Conservation (phyloP, 2,329 filamentous ascomycete species). For the Chaetomiaceae sp. region DNA sequence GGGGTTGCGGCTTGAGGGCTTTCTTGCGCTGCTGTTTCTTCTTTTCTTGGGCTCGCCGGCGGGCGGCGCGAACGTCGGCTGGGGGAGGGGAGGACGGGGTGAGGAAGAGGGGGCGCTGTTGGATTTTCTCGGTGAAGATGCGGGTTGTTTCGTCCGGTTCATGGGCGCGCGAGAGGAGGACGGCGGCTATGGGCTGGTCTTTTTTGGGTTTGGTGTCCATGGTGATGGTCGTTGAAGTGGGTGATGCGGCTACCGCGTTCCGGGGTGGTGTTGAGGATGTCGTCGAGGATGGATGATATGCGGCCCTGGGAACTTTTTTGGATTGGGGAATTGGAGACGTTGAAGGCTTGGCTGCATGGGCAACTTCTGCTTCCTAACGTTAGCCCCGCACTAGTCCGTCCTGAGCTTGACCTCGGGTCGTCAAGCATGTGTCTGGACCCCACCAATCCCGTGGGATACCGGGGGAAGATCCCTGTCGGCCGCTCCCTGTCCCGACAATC, state of each 20-base stretch:
- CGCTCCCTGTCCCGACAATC: conserved; percentile 2
- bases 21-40: conserved; percentile 45
- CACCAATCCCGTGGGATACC: conserved; percentile 8
- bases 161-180: conserved; percentile 73
- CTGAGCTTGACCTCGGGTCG: not conserved
- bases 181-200: conserved; percentile 47
- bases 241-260: not conserved
- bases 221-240: not conserved
- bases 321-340: not conserved
- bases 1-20: conserved; percentile 55
- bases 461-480: not conserved
- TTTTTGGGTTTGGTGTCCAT: conserved; percentile 26
- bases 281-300: no score
- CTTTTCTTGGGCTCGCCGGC: conserved; percentile 46
- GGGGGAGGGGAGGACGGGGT: conserved; percentile 67
- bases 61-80: conserved; percentile 54
- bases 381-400: not conserved
- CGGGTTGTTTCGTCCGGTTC: conserved; percentile 64
- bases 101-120: conserved; percentile 75
- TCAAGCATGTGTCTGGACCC: not conserved
- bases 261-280: not conserved
- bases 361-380: no score
- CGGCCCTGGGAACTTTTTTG: not conserved
- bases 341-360: conserved; percentile 1
- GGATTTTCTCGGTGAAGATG: conserved; percentile 78